These are phyloP conservation scores for Hamamelis virginiana DNA, from an alignment of 164 flowering plant genomes.

Conservation along the genomic window DNA sequence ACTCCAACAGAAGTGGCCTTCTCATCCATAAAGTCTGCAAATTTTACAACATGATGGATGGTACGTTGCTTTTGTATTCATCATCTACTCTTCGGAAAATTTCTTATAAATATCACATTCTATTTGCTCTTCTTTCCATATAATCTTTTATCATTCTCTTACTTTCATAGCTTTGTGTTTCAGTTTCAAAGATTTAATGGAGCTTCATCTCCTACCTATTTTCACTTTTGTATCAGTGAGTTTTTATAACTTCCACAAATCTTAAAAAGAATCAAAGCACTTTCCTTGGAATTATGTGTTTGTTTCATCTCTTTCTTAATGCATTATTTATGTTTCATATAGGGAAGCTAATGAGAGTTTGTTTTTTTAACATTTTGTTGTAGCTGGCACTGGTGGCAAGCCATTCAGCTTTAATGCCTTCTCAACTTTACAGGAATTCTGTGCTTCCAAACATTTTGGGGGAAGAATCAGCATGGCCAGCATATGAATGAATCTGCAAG, in stretches of 20 bases:
- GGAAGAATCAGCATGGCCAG: not conserved
- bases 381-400: slow-evolving; percentile 38
- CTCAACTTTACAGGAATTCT: slow-evolving; percentile 43
- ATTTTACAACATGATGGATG: slow-evolving; percentile 1
- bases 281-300: not conserved
- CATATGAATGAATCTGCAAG: too few species aligned
- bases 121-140: not conserved
- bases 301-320: not conserved
- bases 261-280: not conserved
- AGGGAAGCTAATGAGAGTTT: not conserved
- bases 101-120: slow-evolving; percentile 14
- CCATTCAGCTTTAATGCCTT: slow-evolving; percentile 37
- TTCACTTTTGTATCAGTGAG: slow-evolving; percentile 26
- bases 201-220: slow-evolving; percentile 17
- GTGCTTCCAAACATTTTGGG: slow-evolving; percentile 33
- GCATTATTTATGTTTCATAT: not conserved
- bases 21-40: slow-evolving; percentile 33
- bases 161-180: not conserved
- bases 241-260: not conserved
- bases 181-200: slow-evolving; percentile 20
- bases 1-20: slow-evolving; percentile 34
- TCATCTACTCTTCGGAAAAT: too few species aligned
- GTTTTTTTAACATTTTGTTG: not conserved
- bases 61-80: not conserved
- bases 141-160: not conserved